A percentile compares a stretch with the other conserved stretches of the same genome.
Conservation (phyloP, 2,329 filamentous ascomycete species). For the Colletotrichum incanum region DNA sequence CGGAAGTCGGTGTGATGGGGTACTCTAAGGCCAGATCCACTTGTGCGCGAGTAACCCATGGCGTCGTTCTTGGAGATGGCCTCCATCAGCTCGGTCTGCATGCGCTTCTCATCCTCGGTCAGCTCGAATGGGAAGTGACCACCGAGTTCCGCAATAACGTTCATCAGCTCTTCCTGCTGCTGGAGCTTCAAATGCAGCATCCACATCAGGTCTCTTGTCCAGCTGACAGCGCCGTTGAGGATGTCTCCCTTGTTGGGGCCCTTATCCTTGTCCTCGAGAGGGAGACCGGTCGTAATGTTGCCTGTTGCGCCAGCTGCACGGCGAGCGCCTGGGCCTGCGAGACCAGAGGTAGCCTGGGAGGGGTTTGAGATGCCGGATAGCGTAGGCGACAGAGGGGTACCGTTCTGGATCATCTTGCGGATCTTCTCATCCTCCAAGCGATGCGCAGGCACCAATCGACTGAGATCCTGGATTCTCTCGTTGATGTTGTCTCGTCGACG, state of each 20-base stretch:
- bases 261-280: conserved; percentile 97
- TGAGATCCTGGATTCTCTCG: conserved; percentile 96
- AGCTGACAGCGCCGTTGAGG: conserved; percentile 95
- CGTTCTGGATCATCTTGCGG: conserved; percentile 93
- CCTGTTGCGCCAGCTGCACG: conserved; percentile 81
- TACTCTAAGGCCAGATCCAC: conserved; percentile 89
- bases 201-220: conserved; percentile 99
- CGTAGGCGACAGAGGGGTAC: conserved; percentile 88
- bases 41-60: conserved; percentile 88
- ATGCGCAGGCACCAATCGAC: conserved; percentile 91
- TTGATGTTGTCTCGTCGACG: conserved; percentile 98
- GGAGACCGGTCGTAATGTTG: conserved; percentile 92
- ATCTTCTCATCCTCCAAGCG: conserved; percentile 97
- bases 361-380: conserved; percentile 79
- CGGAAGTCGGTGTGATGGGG: conserved; percentile 94
- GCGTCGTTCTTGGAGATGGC: conserved; percentile 87
- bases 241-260: conserved; percentile 99
- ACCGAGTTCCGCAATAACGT: conserved; percentile 80
- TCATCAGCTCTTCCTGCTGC: conserved; percentile 88
- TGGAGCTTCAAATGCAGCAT: conserved; percentile 90
- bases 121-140: conserved; percentile 85
- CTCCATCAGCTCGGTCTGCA: conserved; percentile 93
- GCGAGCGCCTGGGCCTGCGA: conserved; percentile 87
- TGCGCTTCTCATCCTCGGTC: conserved; percentile 93
- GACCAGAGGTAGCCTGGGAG: conserved; percentile 86